Conservation (phyloP, 768 basidiomycete species). For the Melanogaster broomeanus region DNA sequence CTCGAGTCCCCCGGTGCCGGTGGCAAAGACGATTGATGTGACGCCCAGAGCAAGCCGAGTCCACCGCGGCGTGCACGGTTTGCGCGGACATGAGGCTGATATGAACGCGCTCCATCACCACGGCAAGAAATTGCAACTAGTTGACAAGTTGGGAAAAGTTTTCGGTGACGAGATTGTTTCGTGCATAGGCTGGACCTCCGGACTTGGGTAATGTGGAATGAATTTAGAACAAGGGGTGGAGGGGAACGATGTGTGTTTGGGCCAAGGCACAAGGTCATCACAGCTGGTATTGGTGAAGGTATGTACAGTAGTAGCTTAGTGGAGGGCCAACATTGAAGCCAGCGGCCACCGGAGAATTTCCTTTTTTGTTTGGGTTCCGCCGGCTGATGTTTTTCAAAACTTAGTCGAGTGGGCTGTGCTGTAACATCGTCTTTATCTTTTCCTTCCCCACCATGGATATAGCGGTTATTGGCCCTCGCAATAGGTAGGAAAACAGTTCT, state of each 20-base stretch:
- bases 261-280: no score
- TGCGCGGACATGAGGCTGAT: conserved; percentile 34
- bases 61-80: conserved; percentile 28
- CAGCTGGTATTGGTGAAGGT: no score
- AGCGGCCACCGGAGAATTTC: conserved; percentile 1
- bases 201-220: no score
- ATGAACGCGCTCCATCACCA: conserved; percentile 14
- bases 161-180: neutral
- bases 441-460: neutral
- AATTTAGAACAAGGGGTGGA: no score
- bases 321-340: neutral
- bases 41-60: conserved; percentile 19
- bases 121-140: no score
- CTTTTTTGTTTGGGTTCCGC: conserved; percentile 1
- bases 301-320: no score
- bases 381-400: neutral
- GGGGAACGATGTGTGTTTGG: no score
- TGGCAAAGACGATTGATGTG: conserved; percentile 26
- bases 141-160: no score
- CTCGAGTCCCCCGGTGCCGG: conserved; percentile 31
- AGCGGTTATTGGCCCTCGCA: neutral
- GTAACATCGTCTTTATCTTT: neutral
- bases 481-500: conserved; percentile 3
- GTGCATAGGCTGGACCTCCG: no score
- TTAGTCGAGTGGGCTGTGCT: no score